Evolutionary conservation across 1,284 basidiomycete genomes (phyloP).

Genomic region (Exobasidium rhododendri): DNA sequence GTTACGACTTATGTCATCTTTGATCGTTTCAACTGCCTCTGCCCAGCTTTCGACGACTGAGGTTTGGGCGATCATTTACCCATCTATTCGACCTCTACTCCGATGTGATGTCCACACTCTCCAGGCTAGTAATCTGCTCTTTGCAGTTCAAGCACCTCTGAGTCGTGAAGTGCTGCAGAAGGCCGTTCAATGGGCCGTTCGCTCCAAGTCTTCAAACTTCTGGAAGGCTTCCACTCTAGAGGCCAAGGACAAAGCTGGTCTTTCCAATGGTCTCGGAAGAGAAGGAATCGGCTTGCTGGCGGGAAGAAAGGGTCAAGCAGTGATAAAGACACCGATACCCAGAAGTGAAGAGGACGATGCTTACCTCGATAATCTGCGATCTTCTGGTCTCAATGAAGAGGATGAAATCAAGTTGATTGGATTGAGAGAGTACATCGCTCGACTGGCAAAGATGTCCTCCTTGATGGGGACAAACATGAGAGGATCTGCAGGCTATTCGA

Average conservation of each 20-base stretch:
- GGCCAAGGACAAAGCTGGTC: constrained; percentile 23
- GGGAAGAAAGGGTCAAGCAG: constrained; percentile 22
- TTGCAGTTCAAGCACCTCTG: constrained; percentile 74
- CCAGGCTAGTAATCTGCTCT: constrained; percentile 70
- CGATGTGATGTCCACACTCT: constrained; percentile 78
- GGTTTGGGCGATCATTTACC: constrained; percentile 94
- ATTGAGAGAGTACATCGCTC: constrained; percentile 76
- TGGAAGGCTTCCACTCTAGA: constrained; percentile 32
- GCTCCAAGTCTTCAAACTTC: constrained; percentile 32
- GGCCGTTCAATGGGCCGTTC: constrained; percentile 82
- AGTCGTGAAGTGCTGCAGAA: constrained; percentile 70
- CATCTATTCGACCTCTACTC: constrained; percentile 78
- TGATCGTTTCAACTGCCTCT: constrained; percentile 78
- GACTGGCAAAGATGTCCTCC: constrained; percentile 43
- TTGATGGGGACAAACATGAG: constrained; percentile 8
- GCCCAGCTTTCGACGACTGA: constrained; percentile 67
- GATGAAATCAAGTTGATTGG: constrained; percentile 79
- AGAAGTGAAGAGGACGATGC: constrained; percentile 65
- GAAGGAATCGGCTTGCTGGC: constrained; percentile 40
- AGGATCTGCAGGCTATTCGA: neutral
- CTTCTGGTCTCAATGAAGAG: constrained; percentile 72
- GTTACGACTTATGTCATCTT: constrained; percentile 90
- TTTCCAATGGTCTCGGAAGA: constrained; percentile 30
- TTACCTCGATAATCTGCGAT: constrained; percentile 69
- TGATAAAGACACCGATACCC: constrained; percentile 21